A percentile compares a stretch with the other conserved stretches of the same genome.
Evolutionary conservation across 1,284 basidiomycete genomes (phyloP).

Genomic region (Tilletia horrida): DNA sequence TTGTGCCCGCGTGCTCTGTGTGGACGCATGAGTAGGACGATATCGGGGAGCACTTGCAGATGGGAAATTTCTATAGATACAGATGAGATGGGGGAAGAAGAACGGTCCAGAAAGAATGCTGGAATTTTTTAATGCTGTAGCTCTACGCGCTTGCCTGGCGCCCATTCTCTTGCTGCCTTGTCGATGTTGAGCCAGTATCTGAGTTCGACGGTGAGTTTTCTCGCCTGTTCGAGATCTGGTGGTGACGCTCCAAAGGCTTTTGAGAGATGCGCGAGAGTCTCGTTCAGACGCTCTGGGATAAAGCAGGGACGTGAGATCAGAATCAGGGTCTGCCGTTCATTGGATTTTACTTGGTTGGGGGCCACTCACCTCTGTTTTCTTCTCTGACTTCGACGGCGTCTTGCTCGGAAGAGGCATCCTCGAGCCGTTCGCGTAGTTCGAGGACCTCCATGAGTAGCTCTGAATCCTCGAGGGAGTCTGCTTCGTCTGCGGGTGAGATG

Average conservation of each 20-base stretch:
- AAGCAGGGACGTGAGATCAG: not conserved
- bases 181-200: slow-evolving; percentile 54
- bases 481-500: slow-evolving; percentile 31
- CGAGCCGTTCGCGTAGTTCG: slow-evolving; percentile 47
- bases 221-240: slow-evolving; percentile 32
- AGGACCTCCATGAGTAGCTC: slow-evolving; percentile 52
- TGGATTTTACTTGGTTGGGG: not conserved
- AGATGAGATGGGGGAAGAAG: too few relatives aligned
- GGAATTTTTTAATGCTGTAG: slow-evolving; percentile 40
- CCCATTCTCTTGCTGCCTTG: slow-evolving; percentile 49
- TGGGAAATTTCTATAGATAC: too few relatives aligned
- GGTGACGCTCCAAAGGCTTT: slow-evolving; percentile 34
- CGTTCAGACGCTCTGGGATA: slow-evolving; percentile 26
- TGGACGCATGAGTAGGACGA: too few relatives aligned
- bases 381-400: slow-evolving; percentile 39
- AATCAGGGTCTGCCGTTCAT: not conserved
- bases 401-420: slow-evolving; percentile 38
- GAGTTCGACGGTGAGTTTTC: slow-evolving; percentile 39
- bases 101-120: too few relatives aligned
- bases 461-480: slow-evolving; percentile 44
- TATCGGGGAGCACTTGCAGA: too few relatives aligned
- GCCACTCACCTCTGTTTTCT: slow-evolving; percentile 28
- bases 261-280: slow-evolving; percentile 30
- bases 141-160: slow-evolving; percentile 44
- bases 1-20: too few relatives aligned